Evolutionary conservation across 1,139 yeast species (phyloP), one percentile per base, ranked within the genome.

Genomic region (Wickerhamiella pararugosa): DNA sequence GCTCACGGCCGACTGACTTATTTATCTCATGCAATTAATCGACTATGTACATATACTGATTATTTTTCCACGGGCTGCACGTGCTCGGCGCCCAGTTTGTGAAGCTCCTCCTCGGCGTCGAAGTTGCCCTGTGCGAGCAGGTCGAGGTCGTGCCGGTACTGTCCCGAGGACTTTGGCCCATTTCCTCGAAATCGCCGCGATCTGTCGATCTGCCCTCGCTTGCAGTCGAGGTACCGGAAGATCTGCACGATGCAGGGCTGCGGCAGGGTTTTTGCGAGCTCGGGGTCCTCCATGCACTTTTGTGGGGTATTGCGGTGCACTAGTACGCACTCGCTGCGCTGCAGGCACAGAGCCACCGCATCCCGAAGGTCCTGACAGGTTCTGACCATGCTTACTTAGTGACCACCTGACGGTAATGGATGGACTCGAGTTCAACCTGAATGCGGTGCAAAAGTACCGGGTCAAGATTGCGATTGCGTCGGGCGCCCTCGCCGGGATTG

Each of bases 261-360:
- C 0, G 98, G 98, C 31, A 90, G 65, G 39, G 81, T 79, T 45
- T 70, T 69, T 44, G 77, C 69, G 39, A 90, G 69, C 49, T 79
- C 79, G 1, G 95, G 94, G 50, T 86, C 70, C 36, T 81, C 79
- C 26, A 87, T 62, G 58, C 98, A 90, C 47, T 84, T 79, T 50
- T 82, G 79, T 4, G 98, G 98, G 2, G 86, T 82, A 61, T 90
- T 72, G 49, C 98, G 69, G 49, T 90, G 83, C 34, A 90, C 72
- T 65, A 90, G 71, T 44, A 90, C 98, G 61, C 98, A 90, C 10
- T 97, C 97, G 5, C 97, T 86, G 58, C 96, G 70, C 60, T 90
- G 98, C 40, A 90, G 69, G 57, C 98, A 90, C 25, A 90, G 79
- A 6, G 97, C 97, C 48, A 90, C 84, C 10, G 94, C 94, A 54